Evolutionary conservation across 305 asterid species (phyloP).

Genomic region (Striga hermonthica): DNA sequence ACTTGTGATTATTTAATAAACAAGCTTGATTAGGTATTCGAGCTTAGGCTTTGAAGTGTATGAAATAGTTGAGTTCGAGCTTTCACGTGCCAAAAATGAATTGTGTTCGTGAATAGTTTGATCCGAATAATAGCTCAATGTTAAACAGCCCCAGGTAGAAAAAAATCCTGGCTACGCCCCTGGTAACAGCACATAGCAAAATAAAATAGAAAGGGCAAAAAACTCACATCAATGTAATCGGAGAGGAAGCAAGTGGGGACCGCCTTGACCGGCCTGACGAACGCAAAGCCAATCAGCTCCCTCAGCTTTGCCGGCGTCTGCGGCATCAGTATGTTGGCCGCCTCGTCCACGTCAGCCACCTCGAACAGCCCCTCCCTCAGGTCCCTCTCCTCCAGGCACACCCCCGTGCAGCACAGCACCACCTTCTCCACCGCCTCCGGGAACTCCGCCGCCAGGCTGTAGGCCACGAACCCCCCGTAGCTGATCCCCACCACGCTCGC

Average conservation of each 20-base stretch:
- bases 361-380: constrained; percentile 64
- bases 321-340: constrained; percentile 71
- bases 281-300: constrained; percentile 67
- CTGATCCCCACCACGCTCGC: constrained; percentile 81
- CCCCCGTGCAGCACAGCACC: constrained; percentile 85
- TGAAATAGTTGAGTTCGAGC: too few relatives aligned
- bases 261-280: constrained; percentile 56
- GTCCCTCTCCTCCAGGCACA: constrained; percentile 81
- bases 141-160: too few relatives aligned
- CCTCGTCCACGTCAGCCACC: constrained; percentile 78
- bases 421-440: constrained; percentile 49
- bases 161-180: too few relatives aligned
- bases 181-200: too few relatives aligned
- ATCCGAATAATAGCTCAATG: too few relatives aligned
- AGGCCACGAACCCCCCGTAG: constrained; percentile 62
- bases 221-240: constrained; percentile 69
- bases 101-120: too few relatives aligned
- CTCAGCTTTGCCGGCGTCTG: constrained; percentile 76
- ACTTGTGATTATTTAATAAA: too few relatives aligned
- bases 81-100: too few relatives aligned
- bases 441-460: constrained; percentile 19
- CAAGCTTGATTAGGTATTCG: too few relatives aligned
- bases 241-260: constrained; percentile 74
- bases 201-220: background rate
- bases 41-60: too few relatives aligned